phyloP scores from a whole-genome alignment of 129 eudicot species.

The Artemisia argyi region DNA sequence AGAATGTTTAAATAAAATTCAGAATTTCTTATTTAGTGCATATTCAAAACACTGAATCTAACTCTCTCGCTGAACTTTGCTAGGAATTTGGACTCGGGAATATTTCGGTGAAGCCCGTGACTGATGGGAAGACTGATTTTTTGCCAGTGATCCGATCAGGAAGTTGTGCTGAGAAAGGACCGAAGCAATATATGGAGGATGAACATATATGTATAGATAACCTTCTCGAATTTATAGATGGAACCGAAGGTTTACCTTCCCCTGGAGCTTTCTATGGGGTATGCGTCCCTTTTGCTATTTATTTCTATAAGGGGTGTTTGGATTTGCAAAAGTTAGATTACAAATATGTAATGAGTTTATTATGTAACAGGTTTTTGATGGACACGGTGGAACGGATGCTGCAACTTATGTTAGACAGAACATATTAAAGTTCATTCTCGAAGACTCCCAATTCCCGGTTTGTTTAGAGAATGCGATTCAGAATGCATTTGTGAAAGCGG shows the following conservation, averaged over 20 bases:
- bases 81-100: conserved; percentile 57
- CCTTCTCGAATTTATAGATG: conserved; percentile 55
- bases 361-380: conserved; percentile 83
- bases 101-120: conserved; percentile 36
- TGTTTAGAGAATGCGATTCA: conserved; percentile 66
- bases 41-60: too few species aligned
- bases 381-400: conserved; percentile 97
- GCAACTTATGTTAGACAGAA: conserved; percentile 62
- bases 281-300: neutral
- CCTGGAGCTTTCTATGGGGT: conserved; percentile 96
- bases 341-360: neutral
- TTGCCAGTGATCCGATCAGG: conserved; percentile 80
- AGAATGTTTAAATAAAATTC: too few species aligned
- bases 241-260: conserved; percentile 52
- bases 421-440: conserved; percentile 70
- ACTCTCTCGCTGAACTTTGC: neutral
- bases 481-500: conserved; percentile 79
- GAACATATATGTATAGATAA: conserved; percentile 84
- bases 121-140: conserved; percentile 58
- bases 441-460: conserved; percentile 69
- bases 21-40: too few species aligned
- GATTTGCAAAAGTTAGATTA: neutral
- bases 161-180: conserved; percentile 90
- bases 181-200: conserved; percentile 88
- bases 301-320: too few species aligned